Evolutionary conservation across 306 rosid species (phyloP).

Genomic region (Vigna radiata): DNA sequence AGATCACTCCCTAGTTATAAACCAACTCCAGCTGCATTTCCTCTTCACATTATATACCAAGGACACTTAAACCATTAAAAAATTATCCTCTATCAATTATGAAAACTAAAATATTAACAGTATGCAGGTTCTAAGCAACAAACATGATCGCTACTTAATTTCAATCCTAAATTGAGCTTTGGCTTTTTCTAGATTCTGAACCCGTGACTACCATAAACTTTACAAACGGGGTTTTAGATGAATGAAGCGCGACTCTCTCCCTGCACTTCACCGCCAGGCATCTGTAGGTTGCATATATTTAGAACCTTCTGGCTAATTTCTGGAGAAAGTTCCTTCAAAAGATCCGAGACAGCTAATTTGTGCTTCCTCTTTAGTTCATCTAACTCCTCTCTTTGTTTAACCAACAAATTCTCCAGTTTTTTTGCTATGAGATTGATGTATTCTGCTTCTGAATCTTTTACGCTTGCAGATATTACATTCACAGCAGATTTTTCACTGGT

Average conservation of each 20-base stretch:
- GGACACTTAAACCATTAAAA: conserved; percentile 16
- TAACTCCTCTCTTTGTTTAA: conserved; percentile 63
- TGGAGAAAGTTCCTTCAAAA: conserved; percentile 60
- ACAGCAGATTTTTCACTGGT: conserved; percentile 39
- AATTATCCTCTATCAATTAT: conserved; percentile 30
- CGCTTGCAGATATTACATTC: conserved; percentile 36
- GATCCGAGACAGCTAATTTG: conserved; percentile 58
- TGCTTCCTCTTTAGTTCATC: conserved; percentile 73
- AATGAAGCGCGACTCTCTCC: conserved; percentile 36
- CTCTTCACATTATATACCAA: conserved; percentile 30
- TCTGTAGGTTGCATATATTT: conserved; percentile 54
- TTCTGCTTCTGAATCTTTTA: conserved; percentile 45
- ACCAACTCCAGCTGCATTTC: conserved; percentile 10
- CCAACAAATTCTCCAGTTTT: conserved; percentile 59
- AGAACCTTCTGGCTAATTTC: conserved; percentile 59
- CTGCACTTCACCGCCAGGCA: conserved; percentile 44
- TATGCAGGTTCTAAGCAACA: conserved; percentile 34
- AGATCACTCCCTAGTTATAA: conserved; percentile 38
- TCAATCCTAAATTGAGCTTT: conserved; percentile 12
- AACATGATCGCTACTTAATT: conserved; percentile 37
- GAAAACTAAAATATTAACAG: conserved; percentile 32
- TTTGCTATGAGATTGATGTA: conserved; percentile 47
- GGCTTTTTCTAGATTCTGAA: conserved; percentile 21
- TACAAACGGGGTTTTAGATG: conserved; percentile 1
- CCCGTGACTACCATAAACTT: conserved; percentile 15